phyloP scores from a whole-genome alignment of 2,329 filamentous ascomycete genomes.

The Biscogniauxia mediterranea region DNA sequence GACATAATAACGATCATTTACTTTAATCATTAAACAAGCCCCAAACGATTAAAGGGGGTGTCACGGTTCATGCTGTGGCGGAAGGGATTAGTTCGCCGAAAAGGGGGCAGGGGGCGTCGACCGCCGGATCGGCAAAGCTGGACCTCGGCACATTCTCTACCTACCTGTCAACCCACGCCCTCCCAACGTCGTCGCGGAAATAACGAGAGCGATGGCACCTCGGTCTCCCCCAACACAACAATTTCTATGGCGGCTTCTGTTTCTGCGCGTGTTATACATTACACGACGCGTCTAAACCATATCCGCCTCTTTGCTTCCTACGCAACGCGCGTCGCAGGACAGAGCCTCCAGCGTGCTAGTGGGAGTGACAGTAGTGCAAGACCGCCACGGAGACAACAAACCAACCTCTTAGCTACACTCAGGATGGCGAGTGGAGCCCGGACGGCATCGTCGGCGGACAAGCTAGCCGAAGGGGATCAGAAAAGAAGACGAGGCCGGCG shows the following conservation, averaged over 20 bases:
- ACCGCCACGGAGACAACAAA: not conserved
- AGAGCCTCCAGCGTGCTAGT: too few species aligned
- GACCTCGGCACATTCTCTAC: too few species aligned
- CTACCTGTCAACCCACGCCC: too few species aligned
- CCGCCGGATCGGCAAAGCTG: too few species aligned
- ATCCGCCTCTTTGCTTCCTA: not conserved
- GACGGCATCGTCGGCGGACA: not conserved
- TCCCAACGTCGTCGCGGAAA: not conserved
- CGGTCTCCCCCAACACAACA: not conserved
- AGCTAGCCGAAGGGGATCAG: slow-evolving; percentile 14
- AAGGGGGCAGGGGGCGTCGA: too few species aligned
- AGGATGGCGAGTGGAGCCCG: not conserved
- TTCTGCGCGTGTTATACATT: not conserved
- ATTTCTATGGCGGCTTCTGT: not conserved
- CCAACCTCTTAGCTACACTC: not conserved
- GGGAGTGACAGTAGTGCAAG: not conserved
- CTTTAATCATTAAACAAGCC: too few species aligned
- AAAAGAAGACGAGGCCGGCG: slow-evolving; percentile 24
- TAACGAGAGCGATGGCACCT: not conserved
- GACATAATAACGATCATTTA: too few species aligned
- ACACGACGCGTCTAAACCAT: not conserved
- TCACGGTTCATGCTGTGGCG: too few species aligned
- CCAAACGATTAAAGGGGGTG: too few species aligned
- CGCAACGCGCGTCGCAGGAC: not conserved
- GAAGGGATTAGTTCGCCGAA: too few species aligned